Conservation (phyloP, 169 alveolate genomes). For the Cryptosporidium felis region DNA sequence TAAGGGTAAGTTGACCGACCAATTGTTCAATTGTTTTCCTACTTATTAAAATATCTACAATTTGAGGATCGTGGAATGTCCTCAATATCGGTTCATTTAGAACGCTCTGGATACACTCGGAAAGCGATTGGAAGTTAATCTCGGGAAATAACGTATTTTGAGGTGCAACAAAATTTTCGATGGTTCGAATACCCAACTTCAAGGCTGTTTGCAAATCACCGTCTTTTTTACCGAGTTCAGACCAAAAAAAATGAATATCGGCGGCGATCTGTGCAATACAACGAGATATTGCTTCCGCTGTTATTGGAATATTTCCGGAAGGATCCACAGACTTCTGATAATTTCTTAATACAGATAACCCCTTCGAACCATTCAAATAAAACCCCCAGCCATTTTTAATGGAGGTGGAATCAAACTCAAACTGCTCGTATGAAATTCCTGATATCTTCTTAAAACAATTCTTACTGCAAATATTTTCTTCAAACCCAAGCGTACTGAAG, state of each 20-base stretch:
- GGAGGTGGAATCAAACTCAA: neutral
- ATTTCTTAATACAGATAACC: neutral
- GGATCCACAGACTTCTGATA: constrained; percentile 49
- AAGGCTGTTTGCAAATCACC: constrained; percentile 22
- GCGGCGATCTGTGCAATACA: constrained; percentile 74
- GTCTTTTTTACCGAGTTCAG: neutral
- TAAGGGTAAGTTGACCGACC: constrained; percentile 70
- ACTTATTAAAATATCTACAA: constrained; percentile 30
- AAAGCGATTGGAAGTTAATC: constrained; percentile 48
- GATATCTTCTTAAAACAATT: constrained; percentile 23
- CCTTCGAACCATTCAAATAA: constrained; percentile 19
- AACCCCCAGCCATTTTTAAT: constrained; percentile 49
- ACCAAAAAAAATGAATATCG: constrained; percentile 67
- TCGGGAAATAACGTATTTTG: constrained; percentile 70
- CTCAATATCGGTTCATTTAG: constrained; percentile 4
- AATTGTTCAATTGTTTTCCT: constrained; percentile 54
- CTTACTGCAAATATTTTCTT: constrained; percentile 21
- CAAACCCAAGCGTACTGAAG: neutral
- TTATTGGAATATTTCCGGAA: constrained; percentile 65
- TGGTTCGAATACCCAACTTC: constrained; percentile 24
- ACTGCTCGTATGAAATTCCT: neutral
- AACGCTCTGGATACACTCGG: constrained; percentile 10
- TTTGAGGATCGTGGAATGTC: constrained; percentile 1
- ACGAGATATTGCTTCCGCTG: constrained; percentile 74
- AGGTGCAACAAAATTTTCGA: constrained; percentile 74